These are phyloP conservation scores for Amanita molliuscula DNA, from an alignment of 768 basidiomycete genomes.

Conservation along the genomic window DNA sequence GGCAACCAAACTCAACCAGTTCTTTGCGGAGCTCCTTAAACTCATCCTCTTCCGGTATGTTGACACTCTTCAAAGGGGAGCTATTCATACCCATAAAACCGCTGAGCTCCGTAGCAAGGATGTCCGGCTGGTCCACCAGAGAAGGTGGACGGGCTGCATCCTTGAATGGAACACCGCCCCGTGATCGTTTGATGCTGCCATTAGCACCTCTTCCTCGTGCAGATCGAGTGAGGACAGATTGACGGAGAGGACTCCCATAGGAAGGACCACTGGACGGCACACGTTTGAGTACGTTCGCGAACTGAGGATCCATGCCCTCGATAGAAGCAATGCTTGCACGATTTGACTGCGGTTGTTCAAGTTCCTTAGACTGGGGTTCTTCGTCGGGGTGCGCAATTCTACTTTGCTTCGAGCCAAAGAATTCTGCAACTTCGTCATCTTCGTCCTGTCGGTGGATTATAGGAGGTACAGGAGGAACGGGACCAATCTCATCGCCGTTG, in stretches of 20 bases:
- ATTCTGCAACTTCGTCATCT: conserved; percentile 28
- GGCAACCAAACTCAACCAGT: conserved; percentile 53
- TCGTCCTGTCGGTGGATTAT: conserved; percentile 22
- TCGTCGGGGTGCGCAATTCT: conserved; percentile 19
- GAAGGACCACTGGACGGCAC: conserved; percentile 34
- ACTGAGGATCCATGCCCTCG: conserved; percentile 82
- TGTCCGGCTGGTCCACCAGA: conserved; percentile 62
- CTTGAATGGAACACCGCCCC: conserved; percentile 63
- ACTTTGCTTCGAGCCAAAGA: conserved; percentile 19
- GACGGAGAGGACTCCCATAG: conserved; percentile 53
- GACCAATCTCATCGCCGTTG: conserved; percentile 24
- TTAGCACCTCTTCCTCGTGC: conserved; percentile 32
- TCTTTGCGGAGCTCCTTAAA: conserved; percentile 29
- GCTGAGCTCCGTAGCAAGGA: conserved; percentile 55
- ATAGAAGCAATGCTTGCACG: conserved; percentile 41
- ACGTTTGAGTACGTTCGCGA: conserved; percentile 69
- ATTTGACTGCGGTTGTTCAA: conserved; percentile 34
- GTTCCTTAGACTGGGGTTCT: conserved; percentile 13
- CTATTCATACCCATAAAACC: conserved; percentile 23
- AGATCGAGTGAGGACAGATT: conserved; percentile 41
- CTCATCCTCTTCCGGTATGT: conserved; percentile 9
- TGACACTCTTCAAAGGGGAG: conserved; percentile 27
- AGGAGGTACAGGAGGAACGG: conserved; percentile 29
- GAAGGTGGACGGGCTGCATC: conserved; percentile 56
- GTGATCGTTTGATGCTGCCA: conserved; percentile 34